Conservation (phyloP, 2,329 filamentous ascomycete species). For the Colletotrichum higginsianum region DNA sequence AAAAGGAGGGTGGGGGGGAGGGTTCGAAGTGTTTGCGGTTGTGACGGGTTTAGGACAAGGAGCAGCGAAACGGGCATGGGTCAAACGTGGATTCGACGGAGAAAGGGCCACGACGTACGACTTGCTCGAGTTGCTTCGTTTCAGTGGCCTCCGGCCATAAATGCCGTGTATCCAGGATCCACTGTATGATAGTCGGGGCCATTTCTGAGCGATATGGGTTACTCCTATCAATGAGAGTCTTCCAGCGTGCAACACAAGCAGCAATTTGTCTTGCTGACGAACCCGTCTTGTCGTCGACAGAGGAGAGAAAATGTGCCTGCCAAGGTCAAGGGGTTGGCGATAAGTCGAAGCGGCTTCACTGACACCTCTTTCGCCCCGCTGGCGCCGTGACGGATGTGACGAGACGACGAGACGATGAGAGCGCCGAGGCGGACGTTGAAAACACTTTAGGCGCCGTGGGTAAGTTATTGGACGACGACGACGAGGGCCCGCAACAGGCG, state of each 20-base stretch:
- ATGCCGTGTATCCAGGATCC: conserved; percentile 72
- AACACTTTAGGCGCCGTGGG: conserved; percentile 12
- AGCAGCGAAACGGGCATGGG: conserved; percentile 22
- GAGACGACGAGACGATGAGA: conserved; percentile 21
- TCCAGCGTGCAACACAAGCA: neutral
- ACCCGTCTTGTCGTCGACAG: conserved; percentile 19
- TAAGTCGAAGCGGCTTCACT: conserved; percentile 9
- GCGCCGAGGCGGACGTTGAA: conserved; percentile 26
- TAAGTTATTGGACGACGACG: conserved; percentile 32
- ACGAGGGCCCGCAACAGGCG: conserved; percentile 1
- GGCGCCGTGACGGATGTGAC: neutral
- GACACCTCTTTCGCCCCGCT: conserved; percentile 24
- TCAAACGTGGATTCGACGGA: neutral
- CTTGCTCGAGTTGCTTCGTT: conserved; percentile 63
- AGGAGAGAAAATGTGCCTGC: conserved; percentile 23
- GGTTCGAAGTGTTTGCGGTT: conserved; percentile 11
- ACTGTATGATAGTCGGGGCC: conserved; percentile 66
- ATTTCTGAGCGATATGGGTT: conserved; percentile 30
- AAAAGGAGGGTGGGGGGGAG: neutral
- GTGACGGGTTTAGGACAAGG: conserved; percentile 10
- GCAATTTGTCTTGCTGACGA: neutral
- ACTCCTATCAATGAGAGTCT: neutral
- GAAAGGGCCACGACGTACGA: conserved; percentile 55
- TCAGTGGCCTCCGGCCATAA: conserved; percentile 69
- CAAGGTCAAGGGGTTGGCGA: conserved; percentile 27